phyloP scores from a whole-genome alignment of 2,329 filamentous ascomycete genomes.

The Ophiostoma triangulosporum region DNA sequence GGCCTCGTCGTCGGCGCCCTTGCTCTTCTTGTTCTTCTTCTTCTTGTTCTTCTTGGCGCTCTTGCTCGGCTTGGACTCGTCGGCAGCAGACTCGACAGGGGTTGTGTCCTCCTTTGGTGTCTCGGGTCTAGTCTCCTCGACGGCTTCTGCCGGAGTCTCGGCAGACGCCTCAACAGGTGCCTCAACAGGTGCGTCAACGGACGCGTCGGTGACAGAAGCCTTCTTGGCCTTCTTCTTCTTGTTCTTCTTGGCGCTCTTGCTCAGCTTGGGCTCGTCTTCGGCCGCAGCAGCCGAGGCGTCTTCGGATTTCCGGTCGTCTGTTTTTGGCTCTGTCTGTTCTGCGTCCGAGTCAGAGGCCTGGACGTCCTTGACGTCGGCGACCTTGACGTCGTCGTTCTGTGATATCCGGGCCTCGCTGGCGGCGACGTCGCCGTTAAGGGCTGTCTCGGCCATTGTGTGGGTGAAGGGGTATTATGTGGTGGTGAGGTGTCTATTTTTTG shows the following conservation, averaged over 20 bases:
- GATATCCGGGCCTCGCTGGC: constrained; percentile 28
- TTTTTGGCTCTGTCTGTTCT: constrained; percentile 18
- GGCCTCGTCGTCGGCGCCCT: no score
- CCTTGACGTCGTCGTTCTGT: constrained; percentile 28
- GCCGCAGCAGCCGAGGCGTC: not conserved
- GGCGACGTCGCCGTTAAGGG: constrained; percentile 20
- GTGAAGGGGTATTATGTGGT: not conserved
- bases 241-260: not conserved
- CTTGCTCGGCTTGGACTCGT: constrained; percentile 12
- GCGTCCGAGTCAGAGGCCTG: constrained; percentile 27
- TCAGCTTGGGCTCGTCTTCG: not conserved
- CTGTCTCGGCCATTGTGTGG: constrained; percentile 27
- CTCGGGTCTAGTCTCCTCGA: not conserved
- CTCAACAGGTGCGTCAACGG: not conserved
- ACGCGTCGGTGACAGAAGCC: not conserved
- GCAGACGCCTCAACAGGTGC: not conserved
- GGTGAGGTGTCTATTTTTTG: constrained; percentile 2
- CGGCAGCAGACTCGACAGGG: not conserved
- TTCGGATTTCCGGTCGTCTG: constrained; percentile 5
- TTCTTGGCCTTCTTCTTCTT: constrained; percentile 1
- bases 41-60: constrained; percentile 10
- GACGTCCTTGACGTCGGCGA: constrained; percentile 27
- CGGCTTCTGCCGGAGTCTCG: not conserved
- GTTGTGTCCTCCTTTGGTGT: constrained; percentile 1
- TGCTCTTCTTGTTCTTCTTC: constrained; percentile 8